Percentiles rank a stretch among this genome's conserved stretches.
These are phyloP conservation scores for Beauveria sp. DNA, from an alignment of 2,329 filamentous ascomycete species.

Conservation along the genomic window DNA sequence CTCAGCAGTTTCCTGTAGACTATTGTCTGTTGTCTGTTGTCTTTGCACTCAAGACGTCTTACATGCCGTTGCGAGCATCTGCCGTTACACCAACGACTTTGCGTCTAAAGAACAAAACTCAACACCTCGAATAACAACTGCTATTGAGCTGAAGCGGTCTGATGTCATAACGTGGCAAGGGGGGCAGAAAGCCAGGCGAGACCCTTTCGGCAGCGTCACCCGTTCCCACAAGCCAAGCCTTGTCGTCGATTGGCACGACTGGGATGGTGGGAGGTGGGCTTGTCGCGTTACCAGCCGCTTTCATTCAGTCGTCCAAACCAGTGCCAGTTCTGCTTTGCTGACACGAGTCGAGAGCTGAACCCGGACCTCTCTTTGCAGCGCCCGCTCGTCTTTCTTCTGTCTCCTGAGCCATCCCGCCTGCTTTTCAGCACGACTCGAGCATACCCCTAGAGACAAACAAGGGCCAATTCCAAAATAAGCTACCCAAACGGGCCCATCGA, in stretches of 20 bases:
- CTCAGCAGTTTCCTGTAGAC: no score
- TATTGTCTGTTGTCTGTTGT: no score
- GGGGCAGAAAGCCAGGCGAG: neutral
- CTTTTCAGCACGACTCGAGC: neutral
- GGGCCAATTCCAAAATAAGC: neutral
- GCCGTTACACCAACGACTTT: no score
- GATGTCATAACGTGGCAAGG: conserved; percentile 9
- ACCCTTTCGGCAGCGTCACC: conserved; percentile 10
- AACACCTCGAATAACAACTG: neutral
- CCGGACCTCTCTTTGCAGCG: neutral
- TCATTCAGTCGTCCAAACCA: neutral
- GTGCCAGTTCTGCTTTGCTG: neutral
- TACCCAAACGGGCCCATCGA: neutral
- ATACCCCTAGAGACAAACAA: neutral
- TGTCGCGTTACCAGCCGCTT: neutral
- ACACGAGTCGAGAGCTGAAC: neutral
- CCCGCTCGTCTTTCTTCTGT: no score
- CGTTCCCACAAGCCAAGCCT: conserved; percentile 10
- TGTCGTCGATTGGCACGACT: conserved; percentile 1
- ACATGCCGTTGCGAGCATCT: no score
- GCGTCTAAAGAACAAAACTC: no score
- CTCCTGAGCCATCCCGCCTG: neutral
- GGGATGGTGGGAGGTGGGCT: neutral
- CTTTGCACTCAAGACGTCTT: no score
- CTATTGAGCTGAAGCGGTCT: neutral